Base-by-base conservation (phyloP, 371 early-diverging fungal species). In the Mycotypha africana region DNA sequence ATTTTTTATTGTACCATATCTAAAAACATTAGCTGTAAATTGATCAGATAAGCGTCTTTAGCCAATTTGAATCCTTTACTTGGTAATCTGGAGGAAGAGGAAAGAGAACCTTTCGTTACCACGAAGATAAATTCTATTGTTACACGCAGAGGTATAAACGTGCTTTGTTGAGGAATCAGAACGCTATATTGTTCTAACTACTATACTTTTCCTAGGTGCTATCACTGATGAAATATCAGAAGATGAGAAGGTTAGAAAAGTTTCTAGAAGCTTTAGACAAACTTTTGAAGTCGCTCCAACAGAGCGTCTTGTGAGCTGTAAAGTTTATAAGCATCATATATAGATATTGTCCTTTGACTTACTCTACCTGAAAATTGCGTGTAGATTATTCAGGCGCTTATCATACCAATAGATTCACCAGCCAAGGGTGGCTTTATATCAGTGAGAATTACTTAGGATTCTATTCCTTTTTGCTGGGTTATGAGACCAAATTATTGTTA, bases 361-460 rank as follows among this genome's bases (percentile, higher is more conserved):
- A 30, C 15, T 16, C 8, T 30, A 6, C 28, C 26, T 21, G n/a
- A 20, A 23, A 8, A n/a, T 41, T 2, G 25, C n/a, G 2, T 19
- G 2, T 62, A 88, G 87, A 92, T 68, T 97, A 95, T 68, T 91
- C 96, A 12, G 90, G 92, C 51, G 88, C 91, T 0, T 92, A 90
- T 56, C 84, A 91, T 53, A 80, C 79, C 20, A 82, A 81, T 41
- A 76, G 88, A 51, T 77, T 91, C 56, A 76, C 85, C 40, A 90
- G 91, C 62, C 98, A 98, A 66, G 98, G 98, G 0, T 98, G 98
- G 98, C 73, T 96, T 67, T 98, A 98, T 57, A 80, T 98, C 26
- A 88, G 89, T 45, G 86, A 92, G 62, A 89, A 93, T 51, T 89
- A 92, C 45, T 59, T 95, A 15, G 90, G 88, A 55, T 98, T 96